phyloP scores from a whole-genome alignment of 306 rosid genomes.

The Betula pendula region DNA sequence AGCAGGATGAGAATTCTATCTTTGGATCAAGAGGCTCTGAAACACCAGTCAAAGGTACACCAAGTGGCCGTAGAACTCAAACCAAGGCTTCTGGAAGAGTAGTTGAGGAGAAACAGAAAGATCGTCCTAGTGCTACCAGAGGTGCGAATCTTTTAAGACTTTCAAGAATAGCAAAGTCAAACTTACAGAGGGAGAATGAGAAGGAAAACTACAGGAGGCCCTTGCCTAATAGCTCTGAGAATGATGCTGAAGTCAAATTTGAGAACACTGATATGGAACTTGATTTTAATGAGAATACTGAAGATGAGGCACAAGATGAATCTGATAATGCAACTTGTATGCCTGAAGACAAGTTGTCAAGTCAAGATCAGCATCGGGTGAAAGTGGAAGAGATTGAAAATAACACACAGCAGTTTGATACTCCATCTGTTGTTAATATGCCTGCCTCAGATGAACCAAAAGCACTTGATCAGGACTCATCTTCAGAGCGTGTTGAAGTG shows the following conservation, averaged over 20 bases:
- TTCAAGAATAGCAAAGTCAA: constrained; percentile 87
- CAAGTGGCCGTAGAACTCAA: constrained; percentile 64
- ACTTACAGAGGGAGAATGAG: constrained; percentile 90
- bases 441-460: constrained; percentile 53
- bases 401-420: constrained; percentile 45
- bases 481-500: constrained; percentile 56
- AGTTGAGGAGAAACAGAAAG: constrained; percentile 65
- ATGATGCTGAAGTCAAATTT: constrained; percentile 88
- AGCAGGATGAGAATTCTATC: constrained; percentile 73
- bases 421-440: constrained; percentile 37
- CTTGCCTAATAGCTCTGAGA: constrained; percentile 58
- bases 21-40: constrained; percentile 58
- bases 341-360: constrained; percentile 51
- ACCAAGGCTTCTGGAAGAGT: constrained; percentile 69
- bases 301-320: constrained; percentile 82
- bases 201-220: constrained; percentile 96
- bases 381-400: constrained; percentile 62
- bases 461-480: constrained; percentile 59
- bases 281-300: constrained; percentile 84
- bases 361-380: constrained; percentile 43
- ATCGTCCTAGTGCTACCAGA: constrained; percentile 51
- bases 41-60: constrained; percentile 73
- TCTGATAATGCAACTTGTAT: constrained; percentile 52
- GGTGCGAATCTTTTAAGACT: constrained; percentile 83
- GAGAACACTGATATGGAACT: constrained; percentile 99